These are phyloP conservation scores for Aspergillus tanneri DNA, from an alignment of 2,329 filamentous ascomycete genomes.

Conservation along the genomic window DNA sequence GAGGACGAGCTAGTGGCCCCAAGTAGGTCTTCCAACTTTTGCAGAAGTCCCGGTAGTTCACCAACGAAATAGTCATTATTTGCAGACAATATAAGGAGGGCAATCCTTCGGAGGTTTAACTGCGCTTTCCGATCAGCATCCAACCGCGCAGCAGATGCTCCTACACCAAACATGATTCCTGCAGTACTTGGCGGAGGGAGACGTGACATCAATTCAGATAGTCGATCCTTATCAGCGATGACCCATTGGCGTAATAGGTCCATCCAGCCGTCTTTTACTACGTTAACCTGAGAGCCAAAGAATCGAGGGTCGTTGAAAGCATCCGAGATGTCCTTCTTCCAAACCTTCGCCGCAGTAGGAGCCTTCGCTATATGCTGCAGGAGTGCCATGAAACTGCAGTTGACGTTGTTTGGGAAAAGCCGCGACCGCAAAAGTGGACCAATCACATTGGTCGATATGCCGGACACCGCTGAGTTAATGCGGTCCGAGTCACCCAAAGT, in stretches of 20 bases:
- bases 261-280: constrained; percentile 76
- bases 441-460: constrained; percentile 80
- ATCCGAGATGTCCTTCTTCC: constrained; percentile 89
- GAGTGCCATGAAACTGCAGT: constrained; percentile 67
- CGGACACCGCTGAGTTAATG: constrained; percentile 71
- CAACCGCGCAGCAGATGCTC: constrained; percentile 86
- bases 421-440: constrained; percentile 80
- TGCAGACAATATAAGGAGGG: constrained; percentile 74
- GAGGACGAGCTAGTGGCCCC: constrained; percentile 82
- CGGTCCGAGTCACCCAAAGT: constrained; percentile 85
- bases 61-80: constrained; percentile 75
- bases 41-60: constrained; percentile 70
- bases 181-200: constrained; percentile 85
- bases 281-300: constrained; percentile 66
- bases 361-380: constrained; percentile 75
- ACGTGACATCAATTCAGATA: constrained; percentile 75
- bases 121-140: constrained; percentile 94
- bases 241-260: constrained; percentile 81
- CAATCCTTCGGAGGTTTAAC: constrained; percentile 79
- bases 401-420: constrained; percentile 81
- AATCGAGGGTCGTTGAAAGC: constrained; percentile 88
- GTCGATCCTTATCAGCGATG: constrained; percentile 79
- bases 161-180: constrained; percentile 97
- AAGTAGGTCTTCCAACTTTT: constrained; percentile 84
- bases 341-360: constrained; percentile 77